Conservation (phyloP, 345 rosid species). For the Salix koriyanagi region DNA sequence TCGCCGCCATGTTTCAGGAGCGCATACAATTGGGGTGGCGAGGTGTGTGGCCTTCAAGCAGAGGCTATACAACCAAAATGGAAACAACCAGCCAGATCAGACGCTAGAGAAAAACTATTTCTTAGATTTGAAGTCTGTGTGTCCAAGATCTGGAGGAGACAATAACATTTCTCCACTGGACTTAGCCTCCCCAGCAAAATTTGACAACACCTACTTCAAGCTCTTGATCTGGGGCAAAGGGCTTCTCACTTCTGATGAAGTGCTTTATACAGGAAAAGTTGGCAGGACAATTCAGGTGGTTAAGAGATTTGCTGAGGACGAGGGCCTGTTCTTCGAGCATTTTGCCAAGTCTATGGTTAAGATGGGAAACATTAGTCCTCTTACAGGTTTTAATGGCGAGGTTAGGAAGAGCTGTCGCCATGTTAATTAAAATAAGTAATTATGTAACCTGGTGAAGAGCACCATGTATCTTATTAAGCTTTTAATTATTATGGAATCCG, state of each 20-base stretch:
- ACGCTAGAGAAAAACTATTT: slow-evolving; percentile 18
- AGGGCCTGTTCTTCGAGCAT: slow-evolving; percentile 20
- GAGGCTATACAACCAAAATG: slow-evolving; percentile 32
- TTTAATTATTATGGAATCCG: background rate
- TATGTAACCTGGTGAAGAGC: background rate
- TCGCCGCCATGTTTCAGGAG: slow-evolving; percentile 10
- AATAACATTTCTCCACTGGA: slow-evolving; percentile 23
- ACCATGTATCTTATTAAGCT: background rate
- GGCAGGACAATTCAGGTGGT: slow-evolving; percentile 15
- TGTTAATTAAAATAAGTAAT: slow-evolving; percentile 6
- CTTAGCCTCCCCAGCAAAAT: slow-evolving; percentile 19
- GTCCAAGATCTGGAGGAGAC: slow-evolving; percentile 29
- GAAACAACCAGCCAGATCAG: slow-evolving; percentile 22
- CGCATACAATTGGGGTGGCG: slow-evolving; percentile 31
- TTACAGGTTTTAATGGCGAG: slow-evolving; percentile 22
- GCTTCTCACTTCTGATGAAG: slow-evolving; percentile 27
- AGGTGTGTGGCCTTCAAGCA: slow-evolving; percentile 29
- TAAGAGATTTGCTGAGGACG: slow-evolving; percentile 16
- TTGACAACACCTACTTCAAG: slow-evolving; percentile 31
- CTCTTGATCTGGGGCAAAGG: slow-evolving; percentile 24
- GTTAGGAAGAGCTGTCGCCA: slow-evolving; percentile 24
- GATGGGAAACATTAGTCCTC: slow-evolving; percentile 26
- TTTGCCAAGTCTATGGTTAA: slow-evolving; percentile 30
- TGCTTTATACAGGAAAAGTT: slow-evolving; percentile 11
- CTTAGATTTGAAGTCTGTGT: slow-evolving; percentile 24